Evolutionary conservation across 2,329 filamentous ascomycete species (phyloP).

Genomic region (Endothia cerciana): DNA sequence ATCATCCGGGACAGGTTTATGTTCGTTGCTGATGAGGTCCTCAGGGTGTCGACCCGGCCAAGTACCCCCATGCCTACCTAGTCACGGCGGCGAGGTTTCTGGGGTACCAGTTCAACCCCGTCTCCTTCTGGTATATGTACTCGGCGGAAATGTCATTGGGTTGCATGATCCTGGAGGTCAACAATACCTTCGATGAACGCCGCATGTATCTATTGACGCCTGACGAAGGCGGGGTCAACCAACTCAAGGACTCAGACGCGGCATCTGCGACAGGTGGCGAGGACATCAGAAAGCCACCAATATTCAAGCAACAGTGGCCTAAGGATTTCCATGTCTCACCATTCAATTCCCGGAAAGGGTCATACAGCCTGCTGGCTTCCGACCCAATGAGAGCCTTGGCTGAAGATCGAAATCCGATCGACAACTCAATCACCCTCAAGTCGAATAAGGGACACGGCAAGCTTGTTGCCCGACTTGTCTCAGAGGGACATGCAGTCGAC

Average conservation of each 20-base stretch:
- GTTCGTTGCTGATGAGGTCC: slow-evolving; percentile 1
- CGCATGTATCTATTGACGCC: slow-evolving; percentile 65
- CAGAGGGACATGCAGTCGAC: slow-evolving; percentile 54
- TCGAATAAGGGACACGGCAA: slow-evolving; percentile 66
- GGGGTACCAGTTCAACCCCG: slow-evolving; percentile 74
- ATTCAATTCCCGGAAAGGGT: slow-evolving; percentile 67
- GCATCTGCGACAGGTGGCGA: slow-evolving; percentile 4
- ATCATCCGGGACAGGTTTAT: slow-evolving; percentile 27
- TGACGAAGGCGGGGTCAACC: slow-evolving; percentile 22
- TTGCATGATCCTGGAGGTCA: slow-evolving; percentile 73
- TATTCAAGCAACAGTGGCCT: slow-evolving; percentile 57
- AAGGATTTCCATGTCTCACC: slow-evolving; percentile 81
- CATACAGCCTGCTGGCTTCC: slow-evolving; percentile 54
- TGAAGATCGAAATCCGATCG: slow-evolving; percentile 48
- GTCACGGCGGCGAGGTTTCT: slow-evolving; percentile 71
- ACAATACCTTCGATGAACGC: slow-evolving; percentile 76
- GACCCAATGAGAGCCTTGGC: slow-evolving; percentile 51
- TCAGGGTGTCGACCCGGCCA: slow-evolving; percentile 60
- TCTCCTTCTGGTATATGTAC: slow-evolving; percentile 82
- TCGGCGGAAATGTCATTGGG: slow-evolving; percentile 57
- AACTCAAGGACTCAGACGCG: slow-evolving; percentile 21
- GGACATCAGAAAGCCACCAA: slow-evolving; percentile 22
- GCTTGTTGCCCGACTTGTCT: slow-evolving; percentile 63
- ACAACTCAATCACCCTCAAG: slow-evolving; percentile 63
- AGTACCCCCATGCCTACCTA: slow-evolving; percentile 71